These are phyloP conservation scores for Penicillium subrubescens DNA, from an alignment of 495 filamentous ascomycete species.

Conservation along the genomic window DNA sequence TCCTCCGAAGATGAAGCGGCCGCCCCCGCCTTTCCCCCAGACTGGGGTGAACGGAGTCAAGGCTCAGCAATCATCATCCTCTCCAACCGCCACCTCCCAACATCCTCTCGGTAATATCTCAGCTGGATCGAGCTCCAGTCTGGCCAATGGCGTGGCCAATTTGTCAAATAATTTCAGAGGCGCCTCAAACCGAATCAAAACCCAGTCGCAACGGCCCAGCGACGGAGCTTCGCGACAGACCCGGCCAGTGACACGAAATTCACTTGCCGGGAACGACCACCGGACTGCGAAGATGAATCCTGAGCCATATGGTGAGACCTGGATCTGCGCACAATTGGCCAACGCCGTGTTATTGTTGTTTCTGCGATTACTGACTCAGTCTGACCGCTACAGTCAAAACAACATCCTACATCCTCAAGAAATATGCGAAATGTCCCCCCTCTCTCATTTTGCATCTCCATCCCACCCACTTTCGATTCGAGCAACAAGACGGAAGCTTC, in stretches of 20 bases:
- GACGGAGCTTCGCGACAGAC: slow-evolving; percentile 39
- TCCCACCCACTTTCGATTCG: slow-evolving; percentile 84
- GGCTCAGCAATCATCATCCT: slow-evolving; percentile 64
- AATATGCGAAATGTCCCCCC: slow-evolving; percentile 73
- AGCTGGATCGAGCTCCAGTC: slow-evolving; percentile 36
- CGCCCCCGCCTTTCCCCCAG: slow-evolving; percentile 67
- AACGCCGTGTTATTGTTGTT: slow-evolving; percentile 10
- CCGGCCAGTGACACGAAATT: slow-evolving; percentile 38
- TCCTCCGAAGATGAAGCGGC: slow-evolving; percentile 72
- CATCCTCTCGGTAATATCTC: slow-evolving; percentile 55
- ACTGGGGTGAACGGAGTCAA: slow-evolving; percentile 63
- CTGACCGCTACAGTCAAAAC: slow-evolving; percentile 57
- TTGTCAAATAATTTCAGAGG: slow-evolving; percentile 40
- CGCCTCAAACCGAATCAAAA: slow-evolving; percentile 54
- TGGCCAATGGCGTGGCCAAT: slow-evolving; percentile 49
- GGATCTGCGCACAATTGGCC: background rate
- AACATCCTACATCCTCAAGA: slow-evolving; percentile 76
- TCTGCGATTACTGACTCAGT: slow-evolving; percentile 5
- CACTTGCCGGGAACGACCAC: slow-evolving; percentile 34
- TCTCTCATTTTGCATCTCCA: slow-evolving; percentile 87
- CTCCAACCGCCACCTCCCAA: slow-evolving; percentile 66
- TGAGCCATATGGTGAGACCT: slow-evolving; percentile 53
- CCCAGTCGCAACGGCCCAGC: slow-evolving; percentile 50
- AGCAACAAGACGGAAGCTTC: slow-evolving; percentile 91
- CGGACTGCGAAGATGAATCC: slow-evolving; percentile 41